Percentiles rank a stretch among this genome's conserved stretches.
These are phyloP conservation scores for Cubamyces lactineus DNA, from an alignment of 768 basidiomycete species.

Conservation along the genomic window DNA sequence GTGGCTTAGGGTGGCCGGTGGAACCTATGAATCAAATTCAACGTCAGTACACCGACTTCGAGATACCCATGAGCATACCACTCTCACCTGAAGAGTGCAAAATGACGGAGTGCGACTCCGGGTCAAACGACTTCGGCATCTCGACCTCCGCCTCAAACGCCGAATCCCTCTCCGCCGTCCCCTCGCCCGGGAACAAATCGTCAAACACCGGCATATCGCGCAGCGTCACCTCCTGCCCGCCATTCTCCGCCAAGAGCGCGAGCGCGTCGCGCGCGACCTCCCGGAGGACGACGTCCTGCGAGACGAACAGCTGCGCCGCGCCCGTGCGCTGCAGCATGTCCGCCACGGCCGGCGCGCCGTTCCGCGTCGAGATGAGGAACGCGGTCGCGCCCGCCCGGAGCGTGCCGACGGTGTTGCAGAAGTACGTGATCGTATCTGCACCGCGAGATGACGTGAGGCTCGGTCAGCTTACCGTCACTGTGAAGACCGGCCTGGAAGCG, in stretches of 20 bases:
- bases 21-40: conserved; percentile 19
- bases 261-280: conserved; percentile 5
- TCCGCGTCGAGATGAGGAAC: conserved; percentile 41
- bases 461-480: neutral
- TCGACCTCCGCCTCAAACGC: neutral
- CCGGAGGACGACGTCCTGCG: conserved; percentile 1
- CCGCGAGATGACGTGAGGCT: neutral
- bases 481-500: neutral
- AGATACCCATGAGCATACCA: too few relatives aligned
- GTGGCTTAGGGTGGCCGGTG: conserved; percentile 31
- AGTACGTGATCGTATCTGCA: conserved; percentile 33
- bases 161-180: neutral
- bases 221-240: neutral
- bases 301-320: conserved; percentile 11
- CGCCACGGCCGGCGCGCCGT: conserved; percentile 36
- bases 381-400: conserved; percentile 26
- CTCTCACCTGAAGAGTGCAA: conserved; percentile 20
- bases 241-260: neutral
- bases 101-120: neutral
- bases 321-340: conserved; percentile 30
- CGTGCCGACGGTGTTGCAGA: conserved; percentile 22
- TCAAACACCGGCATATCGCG: conserved; percentile 14
- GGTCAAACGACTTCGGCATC: conserved; percentile 1
- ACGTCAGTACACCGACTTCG: neutral
- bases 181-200: neutral